These are phyloP conservation scores for barrel medic (Medicago truncatula) DNA, from an alignment of 306 rosid genomes.

Conservation along the genomic window MtrunA17r5.0-ANR NC_053043.1:48340501-48341000, in stretches of 20 bases:
- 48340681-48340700: slow-evolving; percentile 96
- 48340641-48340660: slow-evolving; percentile 84
- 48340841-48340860: slow-evolving; percentile 96
- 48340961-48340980: slow-evolving; percentile 93
- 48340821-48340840: slow-evolving; percentile 2
- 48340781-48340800: slow-evolving; percentile 37
- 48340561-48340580: not conserved
- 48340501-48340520: slow-evolving; percentile 8
- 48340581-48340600: not conserved
- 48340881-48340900: slow-evolving; percentile 81
- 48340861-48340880: slow-evolving; percentile 96
- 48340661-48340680: slow-evolving; percentile 95
- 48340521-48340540: not conserved
- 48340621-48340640: slow-evolving; percentile 77
- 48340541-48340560: slow-evolving; percentile 10
- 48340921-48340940: slow-evolving; percentile 77
- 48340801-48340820: slow-evolving; percentile 35
- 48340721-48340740: slow-evolving; percentile 80
- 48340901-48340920: slow-evolving; percentile 89
- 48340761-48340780: slow-evolving; percentile 17
- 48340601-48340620: slow-evolving; percentile 11
- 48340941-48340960: slow-evolving; percentile 83
- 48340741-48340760: slow-evolving; percentile 36
- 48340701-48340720: slow-evolving; percentile 93
- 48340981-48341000: slow-evolving; percentile 57